Evolutionary conservation across 305 asterid genomes (phyloP), one percentile per base, ranked within the genome.

Genomic region (Fraxinus angustifolia): DNA sequence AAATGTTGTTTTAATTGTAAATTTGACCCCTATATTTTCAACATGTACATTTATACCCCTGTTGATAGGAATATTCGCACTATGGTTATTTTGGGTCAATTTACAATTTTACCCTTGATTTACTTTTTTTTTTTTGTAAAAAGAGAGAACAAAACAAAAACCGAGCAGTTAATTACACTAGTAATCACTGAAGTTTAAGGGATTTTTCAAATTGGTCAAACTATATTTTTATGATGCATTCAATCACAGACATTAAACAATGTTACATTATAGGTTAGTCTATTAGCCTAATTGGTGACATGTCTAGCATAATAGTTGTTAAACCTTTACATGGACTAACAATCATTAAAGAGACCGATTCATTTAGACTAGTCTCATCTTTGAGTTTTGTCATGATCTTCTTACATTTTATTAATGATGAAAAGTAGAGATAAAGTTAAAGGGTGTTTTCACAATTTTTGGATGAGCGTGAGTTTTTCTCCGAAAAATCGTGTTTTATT

Each of bases 31-130:
- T 38, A 0, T 0, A 5, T 21, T 26, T 38, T 19, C 38, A 62
- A 67, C 14, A 35, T 31, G 17, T 23, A 36, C 76, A 65, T 38
- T 76, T 16, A 17, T 68, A 67, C 53, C 79, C 4, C 2, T 17
- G 4, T 28, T 50, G 23, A 76, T 31, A 19, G 40, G 3, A 58
- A 53, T 77, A 38, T 34, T 19, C 31, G 70, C 34, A 33, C 5
- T n/a, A 56, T 30, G 71, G 78, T 50, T 73, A 50, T 77, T 30
- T 78, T 79, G 53, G 42, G 58, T n/a, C 23, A 58, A n/a, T 30
- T 4, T 70, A 70, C 42, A 70, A 30, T 4, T 12, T 12, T 28
- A 70, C 40, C 75, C 42, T 12, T 30, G 75, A 12, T n/a, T 12
- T 14, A 8, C 17, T 8, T 60, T 60, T 1, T 19, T 26, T 26